phyloP scores from a whole-genome alignment of 441 rosid species.

The Pelargonium citronellum region DNA sequence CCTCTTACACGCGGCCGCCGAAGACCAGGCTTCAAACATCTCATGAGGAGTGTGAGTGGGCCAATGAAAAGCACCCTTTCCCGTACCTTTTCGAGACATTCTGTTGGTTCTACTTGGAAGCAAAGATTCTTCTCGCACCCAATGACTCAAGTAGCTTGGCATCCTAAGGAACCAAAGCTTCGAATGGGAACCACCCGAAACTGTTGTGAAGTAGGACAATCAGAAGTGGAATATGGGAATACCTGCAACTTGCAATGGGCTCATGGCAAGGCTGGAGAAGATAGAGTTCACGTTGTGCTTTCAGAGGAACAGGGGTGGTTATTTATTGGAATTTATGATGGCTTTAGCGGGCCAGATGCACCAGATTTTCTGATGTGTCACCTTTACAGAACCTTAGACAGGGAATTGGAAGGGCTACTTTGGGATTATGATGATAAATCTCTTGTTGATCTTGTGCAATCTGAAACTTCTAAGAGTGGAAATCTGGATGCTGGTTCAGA shows the following conservation, averaged over 20 bases:
- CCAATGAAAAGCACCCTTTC: constrained; percentile 73
- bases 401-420: constrained; percentile 81
- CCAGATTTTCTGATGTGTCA: constrained; percentile 88
- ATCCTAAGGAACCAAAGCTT: constrained; percentile 58
- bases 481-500: constrained; percentile 25
- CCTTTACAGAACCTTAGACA: constrained; percentile 81
- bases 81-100: constrained; percentile 74
- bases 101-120: constrained; percentile 70
- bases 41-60: constrained; percentile 85
- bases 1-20: constrained; percentile 63
- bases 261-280: constrained; percentile 98
- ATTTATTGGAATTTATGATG: constrained; percentile 88
- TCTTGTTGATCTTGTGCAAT: constrained; percentile 32
- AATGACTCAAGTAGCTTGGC: constrained; percentile 62
- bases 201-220: constrained; percentile 48
- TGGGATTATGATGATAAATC: constrained; percentile 75
- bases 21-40: constrained; percentile 55
- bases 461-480: constrained; percentile 26
- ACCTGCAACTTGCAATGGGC: constrained; percentile 90
- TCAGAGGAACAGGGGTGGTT: constrained; percentile 98
- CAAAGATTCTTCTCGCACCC: constrained; percentile 70
- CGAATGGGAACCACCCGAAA: constrained; percentile 49
- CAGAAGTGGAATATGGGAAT: constrained; percentile 49
- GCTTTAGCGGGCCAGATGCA: constrained; percentile 97
- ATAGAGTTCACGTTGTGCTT: constrained; percentile 88